phyloP scores from a whole-genome alignment of 2,329 filamentous ascomycete genomes.

The Mycocentrospora acerina region DNA sequence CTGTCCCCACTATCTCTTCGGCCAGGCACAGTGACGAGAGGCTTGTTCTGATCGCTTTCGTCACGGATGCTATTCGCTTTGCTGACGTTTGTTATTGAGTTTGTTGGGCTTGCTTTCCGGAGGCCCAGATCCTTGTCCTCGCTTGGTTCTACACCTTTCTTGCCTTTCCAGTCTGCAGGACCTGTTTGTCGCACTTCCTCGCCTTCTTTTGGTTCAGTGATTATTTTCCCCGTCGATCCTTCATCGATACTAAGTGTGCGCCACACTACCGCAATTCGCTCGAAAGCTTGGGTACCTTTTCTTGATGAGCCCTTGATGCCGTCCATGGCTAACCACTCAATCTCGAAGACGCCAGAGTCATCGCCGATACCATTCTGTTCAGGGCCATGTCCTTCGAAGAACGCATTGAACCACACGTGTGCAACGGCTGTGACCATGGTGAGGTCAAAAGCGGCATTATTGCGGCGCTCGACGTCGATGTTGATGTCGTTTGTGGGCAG shows the following conservation, averaged over 20 bases:
- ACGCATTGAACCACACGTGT: constrained; percentile 96
- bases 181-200: constrained; percentile 69
- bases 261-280: constrained; percentile 86
- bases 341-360: constrained; percentile 69
- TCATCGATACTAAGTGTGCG: constrained; percentile 47
- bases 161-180: constrained; percentile 74
- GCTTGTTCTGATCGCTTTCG: constrained; percentile 28
- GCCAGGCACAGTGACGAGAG: constrained; percentile 27
- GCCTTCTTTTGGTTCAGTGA: constrained; percentile 66
- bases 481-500: constrained; percentile 85
- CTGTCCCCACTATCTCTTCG: constrained; percentile 33
- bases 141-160: constrained; percentile 41
- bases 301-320: constrained; percentile 87
- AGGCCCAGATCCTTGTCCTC: constrained; percentile 68
- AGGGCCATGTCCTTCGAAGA: constrained; percentile 80
- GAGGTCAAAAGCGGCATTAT: constrained; percentile 71
- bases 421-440: constrained; percentile 92
- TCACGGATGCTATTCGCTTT: constrained; percentile 69
- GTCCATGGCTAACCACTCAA: constrained; percentile 79
- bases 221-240: constrained; percentile 46
- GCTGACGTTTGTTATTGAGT: constrained; percentile 66
- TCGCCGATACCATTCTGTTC: constrained; percentile 67
- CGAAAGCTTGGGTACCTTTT: constrained; percentile 80
- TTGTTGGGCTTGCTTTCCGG: constrained; percentile 59
- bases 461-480: constrained; percentile 84